A percentile compares a stretch with the other conserved stretches of the same genome.
These are phyloP conservation scores for Actinomucor elegans DNA, from an alignment of 371 early-diverging fungal genomes.

Conservation along the genomic window DNA sequence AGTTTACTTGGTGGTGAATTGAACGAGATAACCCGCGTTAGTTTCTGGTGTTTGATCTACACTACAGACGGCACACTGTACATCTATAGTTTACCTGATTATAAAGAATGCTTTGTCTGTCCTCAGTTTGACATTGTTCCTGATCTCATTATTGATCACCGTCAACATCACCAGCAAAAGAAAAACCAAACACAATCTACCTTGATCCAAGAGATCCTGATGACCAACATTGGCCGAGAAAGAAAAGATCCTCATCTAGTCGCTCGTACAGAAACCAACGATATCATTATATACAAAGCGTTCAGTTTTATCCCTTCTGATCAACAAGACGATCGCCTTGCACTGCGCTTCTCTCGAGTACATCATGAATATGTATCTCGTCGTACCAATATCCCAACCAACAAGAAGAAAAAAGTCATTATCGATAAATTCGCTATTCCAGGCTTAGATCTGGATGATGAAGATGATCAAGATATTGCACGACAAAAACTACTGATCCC, in stretches of 20 bases:
- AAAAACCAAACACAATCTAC: constrained; percentile 11
- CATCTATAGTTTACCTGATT: constrained; percentile 72
- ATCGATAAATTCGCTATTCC: constrained; percentile 28
- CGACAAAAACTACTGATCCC: constrained; percentile 49
- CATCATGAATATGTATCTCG: constrained; percentile 71
- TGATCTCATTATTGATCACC: constrained; percentile 55
- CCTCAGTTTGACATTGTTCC: constrained; percentile 72
- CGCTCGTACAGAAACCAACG: constrained; percentile 65
- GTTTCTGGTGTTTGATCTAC: constrained; percentile 43
- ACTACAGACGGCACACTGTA: constrained; percentile 30
- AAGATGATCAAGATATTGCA: constrained; percentile 13
- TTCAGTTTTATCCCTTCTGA: constrained; percentile 48
- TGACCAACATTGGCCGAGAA: constrained; percentile 66
- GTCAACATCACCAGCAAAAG: constrained; percentile 3
- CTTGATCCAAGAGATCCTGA: constrained; percentile 67
- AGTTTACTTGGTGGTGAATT: constrained; percentile 29
- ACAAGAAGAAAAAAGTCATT: constrained; percentile 22
- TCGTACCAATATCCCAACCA: constrained; percentile 23
- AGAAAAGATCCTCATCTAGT: constrained; percentile 69
- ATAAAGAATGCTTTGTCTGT: constrained; percentile 63
- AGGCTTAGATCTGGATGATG: constrained; percentile 15
- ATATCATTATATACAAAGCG: constrained; percentile 74
- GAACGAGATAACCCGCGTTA: constrained; percentile 24
- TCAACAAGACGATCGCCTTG: constrained; percentile 54
- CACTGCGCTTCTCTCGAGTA: constrained; percentile 70